phyloP scores from a whole-genome alignment of 1,139 yeast genomes.

The Debaryomyces subglobosus region DNA sequence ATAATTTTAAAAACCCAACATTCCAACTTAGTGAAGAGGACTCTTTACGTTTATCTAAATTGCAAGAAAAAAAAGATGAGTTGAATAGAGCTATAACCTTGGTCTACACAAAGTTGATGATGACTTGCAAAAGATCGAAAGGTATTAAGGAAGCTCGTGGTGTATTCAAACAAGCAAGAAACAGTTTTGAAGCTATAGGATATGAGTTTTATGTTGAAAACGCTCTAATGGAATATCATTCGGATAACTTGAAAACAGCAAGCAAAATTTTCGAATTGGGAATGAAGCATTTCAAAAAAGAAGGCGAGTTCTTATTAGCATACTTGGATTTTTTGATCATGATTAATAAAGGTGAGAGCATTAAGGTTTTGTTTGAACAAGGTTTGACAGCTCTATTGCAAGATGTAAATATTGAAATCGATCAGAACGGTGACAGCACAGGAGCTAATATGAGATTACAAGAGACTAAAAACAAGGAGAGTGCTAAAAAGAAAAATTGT shows the following conservation, averaged over 20 bases:
- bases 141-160: slow-evolving; percentile 76
- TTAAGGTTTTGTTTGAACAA: slow-evolving; percentile 76
- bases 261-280: slow-evolving; percentile 81
- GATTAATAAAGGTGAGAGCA: slow-evolving; percentile 77
- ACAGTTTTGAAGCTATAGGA: slow-evolving; percentile 55
- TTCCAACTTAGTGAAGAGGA: slow-evolving; percentile 31
- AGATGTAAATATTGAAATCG: slow-evolving; percentile 30
- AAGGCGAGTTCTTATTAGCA: slow-evolving; percentile 65
- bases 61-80: slow-evolving; percentile 23
- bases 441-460: background rate
- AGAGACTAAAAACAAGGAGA: slow-evolving; percentile 17
- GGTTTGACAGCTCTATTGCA: slow-evolving; percentile 26
- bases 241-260: slow-evolving; percentile 68
- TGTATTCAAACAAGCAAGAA: slow-evolving; percentile 61
- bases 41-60: slow-evolving; percentile 26
- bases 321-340: slow-evolving; percentile 75
- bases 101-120: slow-evolving; percentile 60
- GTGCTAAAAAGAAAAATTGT: slow-evolving; percentile 19
- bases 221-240: slow-evolving; percentile 79
- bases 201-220: slow-evolving; percentile 80
- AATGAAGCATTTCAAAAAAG: slow-evolving; percentile 57
- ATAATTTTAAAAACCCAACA: slow-evolving; percentile 15
- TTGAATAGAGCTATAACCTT: slow-evolving; percentile 47
- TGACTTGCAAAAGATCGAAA: slow-evolving; percentile 59
- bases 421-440: background rate